Conservation (phyloP, 257 asterid species). For the Dorcoceras hygrometricum region DNA sequence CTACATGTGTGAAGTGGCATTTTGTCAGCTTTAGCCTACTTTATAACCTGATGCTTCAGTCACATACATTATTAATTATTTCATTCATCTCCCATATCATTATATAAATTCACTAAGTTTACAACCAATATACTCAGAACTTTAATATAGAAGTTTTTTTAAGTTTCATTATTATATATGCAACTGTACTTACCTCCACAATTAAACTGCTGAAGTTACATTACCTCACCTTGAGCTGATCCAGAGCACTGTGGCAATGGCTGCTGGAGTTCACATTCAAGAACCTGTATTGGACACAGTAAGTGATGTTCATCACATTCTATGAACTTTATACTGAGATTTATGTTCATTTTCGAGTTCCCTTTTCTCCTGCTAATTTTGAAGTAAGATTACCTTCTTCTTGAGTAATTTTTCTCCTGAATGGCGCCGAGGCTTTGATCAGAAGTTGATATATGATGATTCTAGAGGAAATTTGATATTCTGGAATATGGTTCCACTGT, state of each 20-base stretch:
- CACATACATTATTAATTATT: conserved; percentile 27
- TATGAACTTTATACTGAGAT: neutral
- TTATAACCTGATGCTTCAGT: conserved; percentile 25
- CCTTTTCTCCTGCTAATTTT: neutral
- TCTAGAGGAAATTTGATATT: too few species aligned
- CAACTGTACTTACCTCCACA: conserved; percentile 24
- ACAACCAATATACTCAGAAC: conserved; percentile 27
- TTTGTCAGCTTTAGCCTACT: conserved; percentile 35
- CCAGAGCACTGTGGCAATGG: conserved; percentile 32
- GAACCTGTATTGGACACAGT: conserved; percentile 36
- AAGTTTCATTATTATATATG: conserved; percentile 12
- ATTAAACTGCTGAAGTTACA: conserved; percentile 21
- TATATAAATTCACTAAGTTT: conserved; percentile 24
- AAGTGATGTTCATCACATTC: conserved; percentile 23
- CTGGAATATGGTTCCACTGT: too few species aligned
- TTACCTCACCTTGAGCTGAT: conserved; percentile 20
- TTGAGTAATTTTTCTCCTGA: neutral
- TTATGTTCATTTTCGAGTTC: neutral
- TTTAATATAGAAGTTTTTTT: neutral
- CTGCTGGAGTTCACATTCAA: conserved; percentile 38
- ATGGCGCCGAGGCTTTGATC: neutral
- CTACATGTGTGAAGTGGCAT: conserved; percentile 49
- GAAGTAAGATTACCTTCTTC: neutral
- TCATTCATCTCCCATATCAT: conserved; percentile 34
- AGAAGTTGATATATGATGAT: neutral